Conservation (phyloP, 2,329 filamentous ascomycete genomes). For the Helminthosporium solani region DNA sequence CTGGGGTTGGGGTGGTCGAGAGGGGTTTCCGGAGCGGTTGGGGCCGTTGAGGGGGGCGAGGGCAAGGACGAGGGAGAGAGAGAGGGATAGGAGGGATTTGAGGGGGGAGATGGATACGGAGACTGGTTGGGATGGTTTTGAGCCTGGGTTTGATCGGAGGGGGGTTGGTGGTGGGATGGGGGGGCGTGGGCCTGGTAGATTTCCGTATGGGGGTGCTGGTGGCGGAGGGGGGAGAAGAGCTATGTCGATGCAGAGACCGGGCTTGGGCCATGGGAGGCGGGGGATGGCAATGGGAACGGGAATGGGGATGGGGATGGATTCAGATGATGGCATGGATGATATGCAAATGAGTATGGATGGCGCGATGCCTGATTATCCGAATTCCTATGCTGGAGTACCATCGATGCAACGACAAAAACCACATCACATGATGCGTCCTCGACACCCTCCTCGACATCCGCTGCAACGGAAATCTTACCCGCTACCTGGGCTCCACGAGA, state of each 20-base stretch:
- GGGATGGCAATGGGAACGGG: neutral
- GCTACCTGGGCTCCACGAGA: slow-evolving; percentile 8
- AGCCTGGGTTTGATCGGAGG: neutral
- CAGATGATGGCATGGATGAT: neutral
- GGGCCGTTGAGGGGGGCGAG: neutral
- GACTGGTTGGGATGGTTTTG: neutral
- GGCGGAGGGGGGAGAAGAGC: neutral
- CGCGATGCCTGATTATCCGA: too few relatives aligned
- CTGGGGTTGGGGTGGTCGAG: too few relatives aligned
- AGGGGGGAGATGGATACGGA: neutral
- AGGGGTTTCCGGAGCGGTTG: neutral
- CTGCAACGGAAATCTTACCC: slow-evolving; percentile 1
- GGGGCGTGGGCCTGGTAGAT: neutral
- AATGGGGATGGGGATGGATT: neutral
- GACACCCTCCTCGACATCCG: neutral
- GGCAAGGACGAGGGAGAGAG: neutral
- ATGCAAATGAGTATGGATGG: too few relatives aligned
- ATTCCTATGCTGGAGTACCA: neutral
- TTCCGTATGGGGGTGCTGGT: too few relatives aligned
- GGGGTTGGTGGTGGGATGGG: neutral
- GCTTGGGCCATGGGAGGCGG: neutral
- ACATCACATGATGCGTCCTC: too few relatives aligned
- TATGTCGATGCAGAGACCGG: neutral
- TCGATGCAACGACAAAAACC: neutral
- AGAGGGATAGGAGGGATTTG: neutral